These are phyloP conservation scores for Venturiaceae sp. DNA, from an alignment of 2,329 filamentous ascomycete species.

Conservation along the genomic window DNA sequence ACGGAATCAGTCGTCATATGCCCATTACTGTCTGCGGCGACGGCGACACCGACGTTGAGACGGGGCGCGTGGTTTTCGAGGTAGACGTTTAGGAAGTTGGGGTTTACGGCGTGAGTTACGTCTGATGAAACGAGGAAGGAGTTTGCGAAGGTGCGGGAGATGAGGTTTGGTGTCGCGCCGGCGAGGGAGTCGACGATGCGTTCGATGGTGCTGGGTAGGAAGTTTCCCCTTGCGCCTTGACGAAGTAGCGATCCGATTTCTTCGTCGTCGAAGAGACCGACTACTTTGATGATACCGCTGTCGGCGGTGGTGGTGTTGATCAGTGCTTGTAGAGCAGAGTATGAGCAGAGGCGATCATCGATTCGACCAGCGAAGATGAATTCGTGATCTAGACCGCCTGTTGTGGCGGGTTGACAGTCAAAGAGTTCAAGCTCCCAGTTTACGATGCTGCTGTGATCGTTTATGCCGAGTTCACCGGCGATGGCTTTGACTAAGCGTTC, in stretches of 20 bases:
- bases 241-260: conserved; percentile 88
- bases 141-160: conserved; percentile 73
- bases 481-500: conserved; percentile 78
- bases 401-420: conserved; percentile 75
- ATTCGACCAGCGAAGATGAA: conserved; percentile 93
- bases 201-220: conserved; percentile 72
- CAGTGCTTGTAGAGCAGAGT: conserved; percentile 77
- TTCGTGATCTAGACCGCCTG: conserved; percentile 79
- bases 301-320: conserved; percentile 47
- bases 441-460: conserved; percentile 50
- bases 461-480: conserved; percentile 65
- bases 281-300: conserved; percentile 71
- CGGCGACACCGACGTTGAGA: conserved; percentile 76
- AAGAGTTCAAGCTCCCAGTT: conserved; percentile 98
- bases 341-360: conserved; percentile 96
- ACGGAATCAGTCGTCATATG: conserved; percentile 94
- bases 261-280: conserved; percentile 94
- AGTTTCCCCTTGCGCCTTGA: conserved; percentile 84
- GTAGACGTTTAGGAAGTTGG: conserved; percentile 81
- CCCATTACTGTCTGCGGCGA: conserved; percentile 77
- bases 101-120: conserved; percentile 88
- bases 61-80: conserved; percentile 77
- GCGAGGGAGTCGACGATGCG: conserved; percentile 65
- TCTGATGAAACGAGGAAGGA: conserved; percentile 90
- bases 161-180: conserved; percentile 30